A percentile compares a stretch with the other conserved stretches of the same genome.
Evolutionary conservation across 1,284 basidiomycete genomes (phyloP).

Genomic region (Sporisorium exsertum): DNA sequence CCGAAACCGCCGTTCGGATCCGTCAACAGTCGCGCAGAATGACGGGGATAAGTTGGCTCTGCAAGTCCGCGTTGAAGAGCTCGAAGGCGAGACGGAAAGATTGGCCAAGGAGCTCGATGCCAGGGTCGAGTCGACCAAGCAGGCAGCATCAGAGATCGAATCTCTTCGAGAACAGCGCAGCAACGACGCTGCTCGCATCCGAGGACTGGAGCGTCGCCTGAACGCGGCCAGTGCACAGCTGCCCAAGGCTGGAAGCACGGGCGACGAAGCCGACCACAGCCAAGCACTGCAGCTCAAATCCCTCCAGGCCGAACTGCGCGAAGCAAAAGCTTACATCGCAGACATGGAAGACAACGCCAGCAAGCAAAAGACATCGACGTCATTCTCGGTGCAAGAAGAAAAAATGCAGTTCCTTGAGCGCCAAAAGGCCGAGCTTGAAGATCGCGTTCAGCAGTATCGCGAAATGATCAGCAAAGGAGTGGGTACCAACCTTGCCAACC

Average conservation of each 20-base stretch:
- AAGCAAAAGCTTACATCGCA: slow-evolving; percentile 22
- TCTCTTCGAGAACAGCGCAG: slow-evolving; percentile 23
- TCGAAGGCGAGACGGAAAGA: slow-evolving; percentile 16
- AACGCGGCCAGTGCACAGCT: slow-evolving; percentile 29
- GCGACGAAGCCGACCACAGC: slow-evolving; percentile 4
- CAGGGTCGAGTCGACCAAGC: neutral
- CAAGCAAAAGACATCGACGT: slow-evolving; percentile 11
- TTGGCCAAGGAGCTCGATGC: slow-evolving; percentile 16
- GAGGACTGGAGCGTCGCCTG: slow-evolving; percentile 30
- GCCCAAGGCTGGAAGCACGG: slow-evolving; percentile 9
- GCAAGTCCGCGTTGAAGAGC: slow-evolving; percentile 18
- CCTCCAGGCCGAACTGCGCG: slow-evolving; percentile 20
- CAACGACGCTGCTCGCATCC: slow-evolving; percentile 30
- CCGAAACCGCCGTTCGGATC: neutral
- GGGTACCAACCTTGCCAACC: slow-evolving; percentile 38
- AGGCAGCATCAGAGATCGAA: slow-evolving; percentile 9
- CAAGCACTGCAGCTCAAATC: slow-evolving; percentile 16
- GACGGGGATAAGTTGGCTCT: slow-evolving; percentile 3
- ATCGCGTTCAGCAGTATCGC: slow-evolving; percentile 46
- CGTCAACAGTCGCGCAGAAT: neutral
- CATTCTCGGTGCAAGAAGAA: slow-evolving; percentile 27
- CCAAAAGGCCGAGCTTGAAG: slow-evolving; percentile 44
- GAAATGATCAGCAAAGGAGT: slow-evolving; percentile 49
- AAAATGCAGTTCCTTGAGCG: slow-evolving; percentile 28
- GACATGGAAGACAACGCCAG: slow-evolving; percentile 19